Evolutionary conservation across 768 basidiomycete species (phyloP), one percentile per base, ranked within the genome.

Genomic region (Amanita brunnescens): DNA sequence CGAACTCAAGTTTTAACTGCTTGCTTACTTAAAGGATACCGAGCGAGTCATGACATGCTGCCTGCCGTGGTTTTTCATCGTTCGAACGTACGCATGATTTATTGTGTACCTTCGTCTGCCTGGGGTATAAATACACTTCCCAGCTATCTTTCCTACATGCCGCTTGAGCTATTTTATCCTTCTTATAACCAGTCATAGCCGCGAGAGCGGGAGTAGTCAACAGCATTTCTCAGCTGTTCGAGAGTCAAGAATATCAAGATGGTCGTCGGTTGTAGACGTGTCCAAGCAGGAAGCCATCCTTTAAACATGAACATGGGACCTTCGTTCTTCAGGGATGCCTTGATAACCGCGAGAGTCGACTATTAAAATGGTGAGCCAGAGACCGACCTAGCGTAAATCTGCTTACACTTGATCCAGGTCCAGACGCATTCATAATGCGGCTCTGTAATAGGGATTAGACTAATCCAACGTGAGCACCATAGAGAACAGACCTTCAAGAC

Each of bases 231-330:
- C 57, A 90, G 64, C 65, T 90, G 87, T 61, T 91, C 89, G 34
- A 91, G 72, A 6, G 85, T 89, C 55, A 91, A 64, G 73, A 91
- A 92, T 62, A 91, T 91, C 34, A 92, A 74, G 56, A 92, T 88
- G 3, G 90, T 92, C 38, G 88, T 91, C 0, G 89, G 90, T 61
- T 91, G 87, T 34, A 92, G 74, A 64, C 90, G 75, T 47, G 79
- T 78, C 88, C 88, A 92, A 9, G 89, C 87, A 0, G 90, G 90
- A 7, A 91, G 66, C 90, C 90, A 92, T 55, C 90, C 90, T 64
- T 89, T 90, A 74, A 92, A 90, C 85, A 92, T 87, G 76, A 91
- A 92, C 79, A 85, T 85, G 2, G 87, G 64, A 12, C 90, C 90
- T 58, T 92, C 90, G 55, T 68, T 81, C 54, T 76, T 73, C 54